A percentile compares a stretch with the other conserved stretches of the same genome.
Conservation (phyloP, 805 yeast species). For the Kuraishia cidri region DNA sequence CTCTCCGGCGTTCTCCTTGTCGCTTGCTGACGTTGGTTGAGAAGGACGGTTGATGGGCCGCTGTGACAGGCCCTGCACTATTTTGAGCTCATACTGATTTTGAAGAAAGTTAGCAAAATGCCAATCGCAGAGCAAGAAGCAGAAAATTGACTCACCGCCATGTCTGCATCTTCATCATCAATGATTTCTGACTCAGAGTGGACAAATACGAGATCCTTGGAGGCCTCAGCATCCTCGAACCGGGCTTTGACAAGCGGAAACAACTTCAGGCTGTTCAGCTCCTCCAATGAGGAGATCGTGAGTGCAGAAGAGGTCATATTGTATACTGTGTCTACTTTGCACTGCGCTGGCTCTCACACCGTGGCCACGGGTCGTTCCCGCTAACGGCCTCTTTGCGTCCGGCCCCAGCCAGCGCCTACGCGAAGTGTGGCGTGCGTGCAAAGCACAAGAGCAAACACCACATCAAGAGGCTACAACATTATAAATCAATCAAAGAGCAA, state of each 20-base stretch:
- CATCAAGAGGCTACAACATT: no score
- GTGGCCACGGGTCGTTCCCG: no score
- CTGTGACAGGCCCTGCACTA: slow-evolving; percentile 20
- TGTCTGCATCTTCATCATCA: slow-evolving; percentile 11
- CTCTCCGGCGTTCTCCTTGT: not conserved
- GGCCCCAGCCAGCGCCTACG: no score
- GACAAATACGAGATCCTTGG: slow-evolving; percentile 15
- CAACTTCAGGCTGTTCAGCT: slow-evolving; percentile 11
- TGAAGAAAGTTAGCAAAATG: not conserved
- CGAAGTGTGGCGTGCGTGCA: no score
- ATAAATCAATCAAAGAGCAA: no score
- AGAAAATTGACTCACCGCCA: slow-evolving; percentile 6
- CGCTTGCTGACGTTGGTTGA: slow-evolving; percentile 9
- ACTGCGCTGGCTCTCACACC: no score
- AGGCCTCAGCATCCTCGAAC: slow-evolving; percentile 13
- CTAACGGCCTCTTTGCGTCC: no score
- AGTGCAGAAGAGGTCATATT: no score
- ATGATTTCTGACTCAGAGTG: slow-evolving; percentile 11
- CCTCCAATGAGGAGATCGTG: no score
- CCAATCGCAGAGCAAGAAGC: not conserved
- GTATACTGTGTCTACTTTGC: no score
- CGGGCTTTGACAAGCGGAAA: slow-evolving; percentile 7
- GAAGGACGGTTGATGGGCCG: slow-evolving; percentile 25
- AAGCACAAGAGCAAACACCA: no score
- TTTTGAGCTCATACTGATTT: slow-evolving; percentile 17